Base-by-base conservation (phyloP, 2,329 filamentous ascomycete genomes). In the Paracoccidioides lutzii region DNA sequence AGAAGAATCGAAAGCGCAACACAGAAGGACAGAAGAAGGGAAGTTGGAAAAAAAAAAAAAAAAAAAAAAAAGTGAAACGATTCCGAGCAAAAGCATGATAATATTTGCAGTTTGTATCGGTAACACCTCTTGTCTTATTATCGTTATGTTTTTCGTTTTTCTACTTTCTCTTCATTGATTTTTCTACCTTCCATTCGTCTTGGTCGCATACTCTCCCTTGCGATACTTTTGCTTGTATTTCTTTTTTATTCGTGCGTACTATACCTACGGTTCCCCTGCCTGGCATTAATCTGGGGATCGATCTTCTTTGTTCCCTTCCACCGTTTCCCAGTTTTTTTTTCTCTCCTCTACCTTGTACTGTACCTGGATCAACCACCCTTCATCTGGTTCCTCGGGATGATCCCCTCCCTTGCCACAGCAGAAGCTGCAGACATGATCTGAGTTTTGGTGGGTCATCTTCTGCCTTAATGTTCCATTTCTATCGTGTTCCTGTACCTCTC, bases 181-280 rank as follows among this genome's bases (percentile, higher is more conserved):
- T 32, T 32, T 35, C 5, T 41, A 50, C 40, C 10, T 45, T 48
- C 45, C 52, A 49, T 45, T 41, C 41, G 38, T 42, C 33, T 51
- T 59, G 58, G 58, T 58, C 51, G 54, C 58, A 51, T 60, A 35
- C 54, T 58, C 30, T 57, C 53, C 32, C 52, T 35, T 53, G n/a
- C 42, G 58, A 37, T 56, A 44, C 43, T 55, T 50, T 32, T 54
- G 22, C 22, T 54, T 53, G 53, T 48, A 61, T 59, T 58, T 55
- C 57, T 52, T 56, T 54, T 55, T 44, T 50, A 54, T 55, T 59
- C 59, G 59, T 54, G 59, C 38, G 52, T 52, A 22, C 22, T 22
- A 22, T 22, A 22, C 43, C 42, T 49, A n/a, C 56, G 40, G 40
- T 43, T 52, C 22, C 28, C 37, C 33, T 9, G 5, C n/a, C 33